Evolutionary conservation across 495 filamentous ascomycete genomes (phyloP).

Genomic region (Daldinia vernicosa): DNA sequence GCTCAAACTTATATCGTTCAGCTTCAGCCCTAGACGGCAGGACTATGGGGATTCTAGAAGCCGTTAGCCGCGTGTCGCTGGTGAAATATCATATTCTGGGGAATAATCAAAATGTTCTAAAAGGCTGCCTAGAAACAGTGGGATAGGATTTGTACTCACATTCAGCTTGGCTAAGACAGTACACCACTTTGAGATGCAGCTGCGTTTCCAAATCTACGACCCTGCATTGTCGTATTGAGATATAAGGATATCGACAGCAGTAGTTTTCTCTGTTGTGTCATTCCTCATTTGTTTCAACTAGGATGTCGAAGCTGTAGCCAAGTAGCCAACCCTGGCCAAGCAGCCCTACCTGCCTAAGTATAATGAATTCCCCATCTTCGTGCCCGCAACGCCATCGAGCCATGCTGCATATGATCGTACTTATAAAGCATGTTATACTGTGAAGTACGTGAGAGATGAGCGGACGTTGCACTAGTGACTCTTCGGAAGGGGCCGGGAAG

Average conservation of each 20-base stretch:
- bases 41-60: slow-evolving; percentile 7
- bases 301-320: slow-evolving; percentile 8
- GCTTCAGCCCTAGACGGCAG: not conserved
- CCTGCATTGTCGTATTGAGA: slow-evolving; percentile 19
- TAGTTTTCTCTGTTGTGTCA: slow-evolving; percentile 15
- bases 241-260: not conserved
- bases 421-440: not conserved
- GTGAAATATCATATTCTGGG: not conserved
- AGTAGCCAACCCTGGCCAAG: not conserved
- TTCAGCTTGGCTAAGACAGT: slow-evolving; percentile 34
- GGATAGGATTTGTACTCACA: not conserved
- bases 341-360: not conserved
- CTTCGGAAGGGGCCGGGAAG: not conserved
- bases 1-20: slow-evolving; percentile 7
- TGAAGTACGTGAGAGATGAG: not conserved
- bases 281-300: slow-evolving; percentile 19
- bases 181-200: slow-evolving; percentile 5
- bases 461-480: not conserved
- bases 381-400: slow-evolving; percentile 7
- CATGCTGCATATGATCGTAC: slow-evolving; percentile 12
- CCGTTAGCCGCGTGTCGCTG: slow-evolving; percentile 8
- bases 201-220: slow-evolving; percentile 3
- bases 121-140: slow-evolving; percentile 1
- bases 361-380: slow-evolving; percentile 2
- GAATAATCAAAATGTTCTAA: not conserved